Base-by-base conservation (phyloP, 2,329 filamentous ascomycete species). In the Phialemoniopsis sp. region DNA sequence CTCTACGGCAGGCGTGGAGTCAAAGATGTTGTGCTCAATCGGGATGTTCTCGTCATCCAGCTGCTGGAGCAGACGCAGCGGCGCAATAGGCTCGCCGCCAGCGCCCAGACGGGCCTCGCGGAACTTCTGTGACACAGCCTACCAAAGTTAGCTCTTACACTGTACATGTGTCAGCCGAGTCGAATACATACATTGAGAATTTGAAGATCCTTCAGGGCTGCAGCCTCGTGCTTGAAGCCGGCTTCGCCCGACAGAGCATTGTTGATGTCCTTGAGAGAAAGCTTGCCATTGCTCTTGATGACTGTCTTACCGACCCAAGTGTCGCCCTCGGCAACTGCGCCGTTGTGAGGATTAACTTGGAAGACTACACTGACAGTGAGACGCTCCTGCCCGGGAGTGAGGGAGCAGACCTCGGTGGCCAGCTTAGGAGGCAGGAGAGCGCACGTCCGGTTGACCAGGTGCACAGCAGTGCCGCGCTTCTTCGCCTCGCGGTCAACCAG, bases 41-140 rank as follows among this genome's bases (percentile, higher is more conserved):
- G 91, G 93, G 38, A 96, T 89, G 62, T 97, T 97, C 72, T 98
- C 93, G 52, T 98, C 93, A 52, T 98, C 93, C 31, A 97, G 76
- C 66, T 95, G 90, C 64, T 95, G 89, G 45, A 97, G 72, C 34
- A 98, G 76, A 41, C 93, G 86, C 38, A 98, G 78, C 31, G 91
- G 84, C 28, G 90, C 86, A 52, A 95, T 87, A 12, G 86, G 81
- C 47, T 86, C 80, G 32, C 81, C 81, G 29, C 86, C 85, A 38
- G 89, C 84, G 41, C 86, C 87, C 43, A 96, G 85, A 43, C 93
- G 86, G 36, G 80, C 74, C 66, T 96, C 88, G 32, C 89, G 85
- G 75, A 97, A 94, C 62, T 93, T 95, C 57, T 89, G 85, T 5
- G 89, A 81, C 47, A 96, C 80, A 49, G 80, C 77, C 72, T 88